Base-by-base conservation (phyloP, 1,284 basidiomycete genomes). In the Papiliotrema laurentii region DNA sequence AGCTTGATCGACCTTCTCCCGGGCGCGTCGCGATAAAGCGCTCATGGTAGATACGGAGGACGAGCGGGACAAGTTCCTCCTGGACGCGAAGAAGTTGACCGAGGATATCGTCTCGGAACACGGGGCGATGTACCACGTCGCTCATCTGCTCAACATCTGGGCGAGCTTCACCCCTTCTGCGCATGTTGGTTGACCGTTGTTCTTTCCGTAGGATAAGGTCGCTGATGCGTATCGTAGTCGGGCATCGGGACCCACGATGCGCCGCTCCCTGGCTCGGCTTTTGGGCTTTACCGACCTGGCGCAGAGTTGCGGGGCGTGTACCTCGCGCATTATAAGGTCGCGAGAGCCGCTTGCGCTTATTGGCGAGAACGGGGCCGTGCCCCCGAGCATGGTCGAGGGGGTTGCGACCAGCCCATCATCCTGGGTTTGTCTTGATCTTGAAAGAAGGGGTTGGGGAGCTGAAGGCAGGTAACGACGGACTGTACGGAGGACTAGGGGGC, bases 401-500 rank as follows among this genome's bases (percentile, higher is more conserved):
- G 79, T 54, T 89, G 88, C 59, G 82, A 91, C 73, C 87, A 85
- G 64, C 83, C 86, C 0, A 84, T 90, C 41, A 66, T 89, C 9
- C 73, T 90, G 42, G 87, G 86, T 85, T 56, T 54, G 76, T n/a
- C 60, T 34, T 19, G 13, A 13, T 21, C 5, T 18, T 28, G 42
- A 4, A n/a, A n/a, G n/a, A n/a, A n/a, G n/a, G n/a, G n/a, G n/a
- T n/a, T n/a, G n/a, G n/a, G n/a, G 28, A 34, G n/a, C 28, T 45
- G 39, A 24, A 6, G 27, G 18, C 38, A 87, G 85, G 84, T 11
- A 90, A 90, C 60, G 86, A 89, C 66, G 83, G 84, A 7, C 70
- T 86, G 4, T 89, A 90, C 57, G 88, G 88, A 52, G 88, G 87
- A 5, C 76, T 90, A 13, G 87, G 88, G 5, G 88, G 88, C 7